A percentile compares a stretch with the other conserved stretches of the same genome.
phyloP scores from a whole-genome alignment of 768 basidiomycete species.

The Agaricus blazei region DNA sequence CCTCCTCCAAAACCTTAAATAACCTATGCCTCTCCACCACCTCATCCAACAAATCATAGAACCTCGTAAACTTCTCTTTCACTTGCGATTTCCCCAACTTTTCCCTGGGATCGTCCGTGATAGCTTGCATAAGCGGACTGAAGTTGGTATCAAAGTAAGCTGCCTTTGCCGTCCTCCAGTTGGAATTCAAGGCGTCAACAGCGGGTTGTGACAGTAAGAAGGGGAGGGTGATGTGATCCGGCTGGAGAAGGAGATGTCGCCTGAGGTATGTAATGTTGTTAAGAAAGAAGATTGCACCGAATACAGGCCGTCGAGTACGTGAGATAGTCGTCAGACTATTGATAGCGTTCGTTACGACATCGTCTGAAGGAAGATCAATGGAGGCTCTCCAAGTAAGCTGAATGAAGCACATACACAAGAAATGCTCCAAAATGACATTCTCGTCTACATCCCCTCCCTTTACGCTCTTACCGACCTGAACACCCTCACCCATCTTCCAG shows the following conservation, averaged over 20 bases:
- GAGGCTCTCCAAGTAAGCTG: not conserved
- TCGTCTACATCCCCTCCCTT: constrained; percentile 53
- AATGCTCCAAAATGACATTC: constrained; percentile 65
- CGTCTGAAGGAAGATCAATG: constrained; percentile 38
- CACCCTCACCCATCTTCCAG: constrained; percentile 73
- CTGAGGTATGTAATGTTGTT: constrained; percentile 77
- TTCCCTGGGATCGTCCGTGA: constrained; percentile 58
- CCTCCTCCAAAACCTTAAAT: constrained; percentile 67
- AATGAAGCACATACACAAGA: constrained; percentile 47
- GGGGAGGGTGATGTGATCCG: constrained; percentile 39
- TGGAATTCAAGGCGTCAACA: constrained; percentile 57
- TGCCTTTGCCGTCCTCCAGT: constrained; percentile 77
- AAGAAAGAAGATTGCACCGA: constrained; percentile 71
- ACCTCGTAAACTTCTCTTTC: constrained; percentile 80
- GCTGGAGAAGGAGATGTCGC: constrained; percentile 49
- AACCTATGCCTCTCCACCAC: constrained; percentile 70
- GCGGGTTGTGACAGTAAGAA: constrained; percentile 57
- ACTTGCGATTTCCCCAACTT: constrained; percentile 53
- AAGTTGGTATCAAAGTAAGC: constrained; percentile 83
- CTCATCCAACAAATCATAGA: constrained; percentile 79
- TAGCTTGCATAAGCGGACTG: constrained; percentile 68
- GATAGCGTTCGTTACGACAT: constrained; percentile 65
- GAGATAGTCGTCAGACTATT: constrained; percentile 60
- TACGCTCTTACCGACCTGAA: constrained; percentile 10
- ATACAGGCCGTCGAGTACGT: constrained; percentile 53